These are phyloP conservation scores for Cytidiella melzeri DNA, from an alignment of 768 basidiomycete species.

Conservation along the genomic window DNA sequence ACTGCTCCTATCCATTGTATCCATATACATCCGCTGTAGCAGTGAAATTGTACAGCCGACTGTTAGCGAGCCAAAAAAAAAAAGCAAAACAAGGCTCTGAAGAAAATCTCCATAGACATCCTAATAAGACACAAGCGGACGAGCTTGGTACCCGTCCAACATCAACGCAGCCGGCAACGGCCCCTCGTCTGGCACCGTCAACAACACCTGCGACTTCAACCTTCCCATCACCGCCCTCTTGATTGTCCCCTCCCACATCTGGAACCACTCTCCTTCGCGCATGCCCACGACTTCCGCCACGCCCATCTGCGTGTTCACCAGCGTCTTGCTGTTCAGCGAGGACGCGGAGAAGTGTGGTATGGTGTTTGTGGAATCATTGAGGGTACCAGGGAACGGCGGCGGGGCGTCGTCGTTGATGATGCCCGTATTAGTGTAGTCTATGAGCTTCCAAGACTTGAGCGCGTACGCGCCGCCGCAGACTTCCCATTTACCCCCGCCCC, in stretches of 20 bases:
- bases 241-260: conserved; percentile 68
- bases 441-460: conserved; percentile 40
- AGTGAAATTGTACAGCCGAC: too few species aligned
- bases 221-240: conserved; percentile 43
- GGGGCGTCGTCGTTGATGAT: too few species aligned
- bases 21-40: too few species aligned
- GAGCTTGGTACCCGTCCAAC: conserved; percentile 23
- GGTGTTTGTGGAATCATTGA: conserved; percentile 18
- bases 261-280: conserved; percentile 76
- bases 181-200: conserved; percentile 15
- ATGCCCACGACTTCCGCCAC: conserved; percentile 45
- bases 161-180: conserved; percentile 10
- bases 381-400: background rate
- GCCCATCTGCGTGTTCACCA: conserved; percentile 23
- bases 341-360: conserved; percentile 2
- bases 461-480: conserved; percentile 74
- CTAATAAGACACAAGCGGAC: background rate
- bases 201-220: conserved; percentile 9
- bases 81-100: too few species aligned
- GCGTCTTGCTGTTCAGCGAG: conserved; percentile 6
- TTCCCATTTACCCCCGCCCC: conserved; percentile 70
- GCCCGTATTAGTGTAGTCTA: background rate
- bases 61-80: too few species aligned
- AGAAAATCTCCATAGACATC: too few species aligned
- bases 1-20: too few species aligned